phyloP scores from a whole-genome alignment of 306 rosid genomes.

The Calophaca sinica region DNA sequence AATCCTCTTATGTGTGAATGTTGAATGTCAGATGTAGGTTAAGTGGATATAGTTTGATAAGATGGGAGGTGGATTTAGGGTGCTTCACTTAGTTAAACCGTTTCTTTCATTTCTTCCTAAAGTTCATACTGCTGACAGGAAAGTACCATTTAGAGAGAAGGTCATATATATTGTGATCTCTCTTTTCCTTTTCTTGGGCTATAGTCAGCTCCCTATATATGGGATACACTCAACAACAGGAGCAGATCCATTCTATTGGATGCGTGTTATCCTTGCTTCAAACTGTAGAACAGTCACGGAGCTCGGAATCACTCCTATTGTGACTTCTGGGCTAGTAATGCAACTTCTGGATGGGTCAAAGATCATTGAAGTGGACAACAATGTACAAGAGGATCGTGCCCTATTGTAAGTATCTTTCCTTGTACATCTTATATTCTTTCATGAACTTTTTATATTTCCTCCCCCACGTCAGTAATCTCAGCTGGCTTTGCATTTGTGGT shows the following conservation, averaged over 20 bases:
- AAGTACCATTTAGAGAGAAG: slow-evolving; percentile 88
- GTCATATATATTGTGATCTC: slow-evolving; percentile 90
- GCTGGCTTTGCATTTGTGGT: slow-evolving; percentile 26
- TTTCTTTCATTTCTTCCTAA: slow-evolving; percentile 87
- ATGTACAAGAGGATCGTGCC: slow-evolving; percentile 90
- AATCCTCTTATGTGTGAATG: slow-evolving; percentile 40
- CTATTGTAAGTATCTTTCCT: slow-evolving; percentile 65
- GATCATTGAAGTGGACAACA: slow-evolving; percentile 88
- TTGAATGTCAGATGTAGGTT: too few relatives aligned
- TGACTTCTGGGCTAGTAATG: slow-evolving; percentile 89
- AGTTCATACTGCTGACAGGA: slow-evolving; percentile 87
- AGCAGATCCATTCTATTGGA: slow-evolving; percentile 96
- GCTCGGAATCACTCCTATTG: slow-evolving; percentile 91
- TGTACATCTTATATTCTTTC: slow-evolving; percentile 3
- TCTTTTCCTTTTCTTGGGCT: too few relatives aligned
- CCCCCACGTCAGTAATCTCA: background rate
- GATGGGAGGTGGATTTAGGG: slow-evolving; percentile 97
- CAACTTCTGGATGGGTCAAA: slow-evolving; percentile 87
- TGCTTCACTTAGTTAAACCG: slow-evolving; percentile 87
- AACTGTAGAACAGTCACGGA: slow-evolving; percentile 96
- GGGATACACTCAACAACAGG: too few relatives aligned
- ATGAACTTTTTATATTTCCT: background rate
- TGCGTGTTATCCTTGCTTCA: slow-evolving; percentile 91
- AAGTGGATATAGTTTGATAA: slow-evolving; percentile 48
- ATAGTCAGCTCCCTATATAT: too few relatives aligned